Conservation (phyloP, 208 protist species). For the Leishmania tropica region DNA sequence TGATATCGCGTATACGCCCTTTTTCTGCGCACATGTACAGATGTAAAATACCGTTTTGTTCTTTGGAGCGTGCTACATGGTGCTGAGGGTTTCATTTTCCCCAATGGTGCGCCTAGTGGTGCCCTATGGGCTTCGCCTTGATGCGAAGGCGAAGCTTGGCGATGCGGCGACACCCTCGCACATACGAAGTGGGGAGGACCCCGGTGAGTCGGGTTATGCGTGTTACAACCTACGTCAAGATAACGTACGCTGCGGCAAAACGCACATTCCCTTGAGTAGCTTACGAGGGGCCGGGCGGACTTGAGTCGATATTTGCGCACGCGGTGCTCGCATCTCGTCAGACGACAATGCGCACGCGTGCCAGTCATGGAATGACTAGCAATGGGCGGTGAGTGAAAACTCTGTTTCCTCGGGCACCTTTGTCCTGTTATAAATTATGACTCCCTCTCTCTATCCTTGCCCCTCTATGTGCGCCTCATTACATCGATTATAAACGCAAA, state of each 20-base stretch:
- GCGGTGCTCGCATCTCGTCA: not conserved
- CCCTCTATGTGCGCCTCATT: not conserved
- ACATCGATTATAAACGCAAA: not conserved
- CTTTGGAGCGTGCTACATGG: not conserved
- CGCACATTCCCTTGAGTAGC: not conserved
- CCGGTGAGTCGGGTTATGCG: not conserved
- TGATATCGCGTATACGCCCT: not conserved
- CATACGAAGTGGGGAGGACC: not conserved
- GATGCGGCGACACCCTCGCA: not conserved
- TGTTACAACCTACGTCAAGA: not conserved
- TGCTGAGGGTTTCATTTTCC: not conserved
- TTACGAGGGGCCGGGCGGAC: not conserved
- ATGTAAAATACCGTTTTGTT: not conserved
- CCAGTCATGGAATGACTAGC: not conserved
- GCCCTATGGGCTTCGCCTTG: not conserved
- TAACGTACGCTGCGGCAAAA: not conserved
- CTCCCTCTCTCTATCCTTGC: not conserved
- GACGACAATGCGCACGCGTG: not conserved
- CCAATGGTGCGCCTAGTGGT: not conserved
- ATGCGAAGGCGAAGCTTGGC: not conserved
- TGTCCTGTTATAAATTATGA: not conserved
- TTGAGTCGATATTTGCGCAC: not conserved
- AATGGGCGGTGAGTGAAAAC: not conserved
- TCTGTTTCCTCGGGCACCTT: not conserved
- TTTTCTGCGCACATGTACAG: constrained; percentile 11